A percentile compares a stretch with the other conserved stretches of the same genome.
These are phyloP conservation scores for Oidium heveae DNA, from an alignment of 2,329 filamentous ascomycete genomes.

Conservation along the genomic window DNA sequence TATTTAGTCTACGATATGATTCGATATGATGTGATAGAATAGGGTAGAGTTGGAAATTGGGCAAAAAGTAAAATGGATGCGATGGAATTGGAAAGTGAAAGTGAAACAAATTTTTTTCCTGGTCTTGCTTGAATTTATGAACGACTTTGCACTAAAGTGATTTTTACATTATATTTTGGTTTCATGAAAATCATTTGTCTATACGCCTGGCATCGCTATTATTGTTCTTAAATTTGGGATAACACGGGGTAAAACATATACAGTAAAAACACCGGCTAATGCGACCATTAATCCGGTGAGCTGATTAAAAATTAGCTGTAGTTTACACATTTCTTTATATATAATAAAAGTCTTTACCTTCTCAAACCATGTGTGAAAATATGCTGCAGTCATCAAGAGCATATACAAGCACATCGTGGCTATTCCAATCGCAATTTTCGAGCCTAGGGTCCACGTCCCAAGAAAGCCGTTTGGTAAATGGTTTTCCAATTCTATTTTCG, in stretches of 20 bases:
- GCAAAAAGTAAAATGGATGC: too few species aligned
- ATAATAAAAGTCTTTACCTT: constrained; percentile 34
- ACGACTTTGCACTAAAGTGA: too few species aligned
- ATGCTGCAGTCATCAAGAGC: constrained; percentile 94
- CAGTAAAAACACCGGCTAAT: constrained; percentile 20
- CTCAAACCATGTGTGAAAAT: constrained; percentile 97
- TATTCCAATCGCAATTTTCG: constrained; percentile 34
- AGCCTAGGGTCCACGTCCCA: constrained; percentile 19
- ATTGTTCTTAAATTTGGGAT: constrained; percentile 19
- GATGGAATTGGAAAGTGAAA: too few species aligned
- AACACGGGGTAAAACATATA: constrained; percentile 24
- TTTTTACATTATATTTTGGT: too few species aligned
- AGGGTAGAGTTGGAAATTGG: too few species aligned
- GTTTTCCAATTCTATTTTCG: constrained; percentile 20
- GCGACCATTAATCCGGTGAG: constrained; percentile 22
- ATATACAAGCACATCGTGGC: constrained; percentile 68
- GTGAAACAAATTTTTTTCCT: too few species aligned
- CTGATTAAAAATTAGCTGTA: constrained; percentile 14
- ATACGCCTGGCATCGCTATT: constrained; percentile 20
- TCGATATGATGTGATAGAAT: too few species aligned
- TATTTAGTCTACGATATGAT: too few species aligned
- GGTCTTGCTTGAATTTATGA: too few species aligned
- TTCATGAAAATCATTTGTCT: constrained; percentile 1
- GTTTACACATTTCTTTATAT: constrained; percentile 1
- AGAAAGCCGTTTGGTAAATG: constrained; percentile 1